These are phyloP conservation scores for Sequoiadendron giganteum DNA, from an alignment of 75 land plant genomes.

Conservation along the genomic window DNA sequence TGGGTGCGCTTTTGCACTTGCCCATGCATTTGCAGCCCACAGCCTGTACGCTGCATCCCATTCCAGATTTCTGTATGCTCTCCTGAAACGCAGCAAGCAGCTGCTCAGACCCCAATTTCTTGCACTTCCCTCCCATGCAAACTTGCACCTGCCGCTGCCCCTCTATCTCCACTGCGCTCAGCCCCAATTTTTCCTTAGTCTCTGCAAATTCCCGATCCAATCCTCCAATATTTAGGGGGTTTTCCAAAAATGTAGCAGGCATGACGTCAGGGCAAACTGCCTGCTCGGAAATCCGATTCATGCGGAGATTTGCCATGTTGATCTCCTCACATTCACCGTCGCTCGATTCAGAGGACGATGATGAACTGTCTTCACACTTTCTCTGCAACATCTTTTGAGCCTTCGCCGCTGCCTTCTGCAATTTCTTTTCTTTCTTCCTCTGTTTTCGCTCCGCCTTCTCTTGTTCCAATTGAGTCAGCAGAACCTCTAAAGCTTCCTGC, in stretches of 20 bases:
- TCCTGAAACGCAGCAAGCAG: slow-evolving; percentile 49
- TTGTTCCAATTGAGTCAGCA: slow-evolving; percentile 31
- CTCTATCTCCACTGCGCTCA: not conserved
- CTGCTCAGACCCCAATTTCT: slow-evolving; percentile 56
- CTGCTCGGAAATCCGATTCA: not conserved
- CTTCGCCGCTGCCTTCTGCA: slow-evolving; percentile 30
- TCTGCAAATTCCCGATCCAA: not conserved
- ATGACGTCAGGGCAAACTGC: not conserved
- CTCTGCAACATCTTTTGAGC: not conserved
- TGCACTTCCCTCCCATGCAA: slow-evolving; percentile 87
- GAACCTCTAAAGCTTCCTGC: slow-evolving; percentile 43
- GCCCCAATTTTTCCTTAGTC: not conserved
- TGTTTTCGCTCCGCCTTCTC: slow-evolving; percentile 43
- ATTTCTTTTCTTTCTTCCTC: slow-evolving; percentile 26
- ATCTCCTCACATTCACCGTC: slow-evolving; percentile 42
- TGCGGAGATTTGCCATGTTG: not conserved
- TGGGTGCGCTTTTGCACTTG: slow-evolving; percentile 65
- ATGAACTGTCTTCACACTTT: not conserved
- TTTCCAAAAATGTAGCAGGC: not conserved
- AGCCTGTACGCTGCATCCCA: slow-evolving; percentile 38
- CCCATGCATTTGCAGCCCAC: slow-evolving; percentile 91
- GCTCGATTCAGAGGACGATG: slow-evolving; percentile 43
- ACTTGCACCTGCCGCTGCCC: slow-evolving; percentile 42
- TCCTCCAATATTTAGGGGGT: not conserved
- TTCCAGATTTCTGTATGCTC: slow-evolving; percentile 12